Conservation (phyloP, 257 asterid species). For the Nicotiana noctiflora region DNA sequence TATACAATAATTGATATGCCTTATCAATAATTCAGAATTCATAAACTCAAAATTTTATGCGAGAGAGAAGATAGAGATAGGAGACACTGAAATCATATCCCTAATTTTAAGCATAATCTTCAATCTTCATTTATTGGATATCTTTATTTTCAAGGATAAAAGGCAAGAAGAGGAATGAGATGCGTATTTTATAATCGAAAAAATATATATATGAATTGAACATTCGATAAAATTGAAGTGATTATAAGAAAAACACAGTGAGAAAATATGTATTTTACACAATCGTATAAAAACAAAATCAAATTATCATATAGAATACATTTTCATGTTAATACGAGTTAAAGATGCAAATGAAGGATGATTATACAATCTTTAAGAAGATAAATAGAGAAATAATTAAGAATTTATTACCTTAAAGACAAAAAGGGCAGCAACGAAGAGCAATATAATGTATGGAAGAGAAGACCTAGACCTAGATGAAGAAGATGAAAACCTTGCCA, state of each 20-base stretch:
- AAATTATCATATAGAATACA: neutral
- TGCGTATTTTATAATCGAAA: neutral
- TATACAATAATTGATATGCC: too few relatives aligned
- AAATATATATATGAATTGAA: neutral
- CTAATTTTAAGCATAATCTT: too few relatives aligned
- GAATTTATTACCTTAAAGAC: slow-evolving; percentile 59
- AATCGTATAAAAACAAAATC: neutral
- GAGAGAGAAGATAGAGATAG: neutral
- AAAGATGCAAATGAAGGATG: neutral
- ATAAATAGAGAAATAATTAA: neutral
- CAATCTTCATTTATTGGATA: neutral
- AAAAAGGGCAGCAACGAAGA: slow-evolving; percentile 59
- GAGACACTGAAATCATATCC: neutral
- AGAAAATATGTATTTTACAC: neutral
- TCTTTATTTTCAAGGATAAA: neutral
- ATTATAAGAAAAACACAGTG: neutral
- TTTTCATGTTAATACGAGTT: neutral
- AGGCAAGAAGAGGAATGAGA: neutral
- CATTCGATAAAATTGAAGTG: neutral
- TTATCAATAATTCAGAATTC: too few relatives aligned
- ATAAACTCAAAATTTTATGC: too few relatives aligned
- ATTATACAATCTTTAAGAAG: neutral
- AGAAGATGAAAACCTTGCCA: slow-evolving; percentile 47
- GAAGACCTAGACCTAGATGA: slow-evolving; percentile 47
- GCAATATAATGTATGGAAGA: slow-evolving; percentile 44